phyloP scores from a whole-genome alignment of 768 basidiomycete species.

The Xanthoconium purpureum region DNA sequence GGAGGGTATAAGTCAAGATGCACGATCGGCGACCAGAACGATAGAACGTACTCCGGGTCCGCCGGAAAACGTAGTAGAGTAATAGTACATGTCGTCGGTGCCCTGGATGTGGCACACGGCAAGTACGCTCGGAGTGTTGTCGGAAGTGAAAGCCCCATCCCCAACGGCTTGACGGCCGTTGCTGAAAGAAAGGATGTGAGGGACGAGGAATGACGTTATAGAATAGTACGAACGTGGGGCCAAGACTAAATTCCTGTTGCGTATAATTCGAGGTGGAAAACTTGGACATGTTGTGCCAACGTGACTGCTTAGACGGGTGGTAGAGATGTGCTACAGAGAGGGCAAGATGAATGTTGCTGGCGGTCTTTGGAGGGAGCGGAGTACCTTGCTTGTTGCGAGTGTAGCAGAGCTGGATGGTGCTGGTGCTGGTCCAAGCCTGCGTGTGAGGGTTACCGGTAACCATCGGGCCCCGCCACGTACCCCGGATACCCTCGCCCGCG shows the following conservation, averaged over 20 bases:
- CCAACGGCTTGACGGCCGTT: slow-evolving; percentile 96
- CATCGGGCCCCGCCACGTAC: slow-evolving; percentile 3
- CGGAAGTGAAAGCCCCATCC: slow-evolving; percentile 88
- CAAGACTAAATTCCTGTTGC: slow-evolving; percentile 85
- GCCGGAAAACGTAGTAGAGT: slow-evolving; percentile 92
- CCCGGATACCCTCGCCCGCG: slow-evolving; percentile 17
- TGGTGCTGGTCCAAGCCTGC: slow-evolving; percentile 13
- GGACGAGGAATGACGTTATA: not conserved
- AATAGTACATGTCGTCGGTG: slow-evolving; percentile 81
- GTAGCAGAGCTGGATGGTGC: not conserved
- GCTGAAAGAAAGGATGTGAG: slow-evolving; percentile 43
- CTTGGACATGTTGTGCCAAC: slow-evolving; percentile 86
- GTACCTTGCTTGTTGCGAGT: slow-evolving; percentile 7
- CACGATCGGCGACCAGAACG: not conserved
- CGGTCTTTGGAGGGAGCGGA: not conserved
- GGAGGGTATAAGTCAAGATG: slow-evolving; percentile 6
- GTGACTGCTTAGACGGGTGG: slow-evolving; percentile 43
- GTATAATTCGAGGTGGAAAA: slow-evolving; percentile 65
- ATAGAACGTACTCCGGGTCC: slow-evolving; percentile 72
- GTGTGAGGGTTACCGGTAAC: not conserved
- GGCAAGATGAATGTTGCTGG: not conserved
- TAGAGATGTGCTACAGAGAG: not conserved
- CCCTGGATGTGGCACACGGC: slow-evolving; percentile 85
- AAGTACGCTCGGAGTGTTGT: slow-evolving; percentile 74
- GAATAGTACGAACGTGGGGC: slow-evolving; percentile 72